Evolutionary conservation across 2,329 filamentous ascomycete species (phyloP).

Genomic region (Aspergillus sp.): DNA sequence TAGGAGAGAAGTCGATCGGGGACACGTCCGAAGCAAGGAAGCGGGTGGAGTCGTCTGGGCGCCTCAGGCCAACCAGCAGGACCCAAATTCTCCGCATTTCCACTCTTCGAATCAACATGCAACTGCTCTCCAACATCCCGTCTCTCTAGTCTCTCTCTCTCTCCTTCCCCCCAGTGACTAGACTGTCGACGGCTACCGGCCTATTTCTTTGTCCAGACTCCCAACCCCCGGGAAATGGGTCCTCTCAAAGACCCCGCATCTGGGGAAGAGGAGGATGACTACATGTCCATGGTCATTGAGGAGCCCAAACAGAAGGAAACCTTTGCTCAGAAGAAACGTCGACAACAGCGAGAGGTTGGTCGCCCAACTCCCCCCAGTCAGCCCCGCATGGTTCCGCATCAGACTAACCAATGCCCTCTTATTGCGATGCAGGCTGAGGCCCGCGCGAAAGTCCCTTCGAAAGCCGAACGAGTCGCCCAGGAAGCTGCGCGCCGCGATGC

Average conservation of each 20-base stretch:
- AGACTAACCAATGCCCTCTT: background rate
- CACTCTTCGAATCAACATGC: too few species aligned
- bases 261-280: constrained; percentile 80
- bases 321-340: constrained; percentile 59
- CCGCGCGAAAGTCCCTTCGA: constrained; percentile 67
- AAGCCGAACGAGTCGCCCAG: constrained; percentile 75
- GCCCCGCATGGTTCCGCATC: constrained; percentile 4
- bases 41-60: background rate
- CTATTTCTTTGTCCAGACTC: background rate
- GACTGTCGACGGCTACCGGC: too few species aligned
- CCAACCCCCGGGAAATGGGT: constrained; percentile 2
- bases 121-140: too few species aligned
- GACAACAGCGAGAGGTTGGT: constrained; percentile 50
- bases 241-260: constrained; percentile 11
- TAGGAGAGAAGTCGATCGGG: too few species aligned
- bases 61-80: background rate
- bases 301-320: constrained; percentile 64
- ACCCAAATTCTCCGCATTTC: background rate
- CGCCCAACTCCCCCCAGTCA: constrained; percentile 22
- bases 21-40: background rate
- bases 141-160: too few species aligned
- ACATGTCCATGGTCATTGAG: constrained; percentile 92
- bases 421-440: constrained; percentile 57
- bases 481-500: constrained; percentile 71
- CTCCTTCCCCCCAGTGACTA: too few species aligned